These are phyloP conservation scores for Paramecium biaurelia DNA, from an alignment of 73 alveolate genomes.

Conservation along the genomic window DNA sequence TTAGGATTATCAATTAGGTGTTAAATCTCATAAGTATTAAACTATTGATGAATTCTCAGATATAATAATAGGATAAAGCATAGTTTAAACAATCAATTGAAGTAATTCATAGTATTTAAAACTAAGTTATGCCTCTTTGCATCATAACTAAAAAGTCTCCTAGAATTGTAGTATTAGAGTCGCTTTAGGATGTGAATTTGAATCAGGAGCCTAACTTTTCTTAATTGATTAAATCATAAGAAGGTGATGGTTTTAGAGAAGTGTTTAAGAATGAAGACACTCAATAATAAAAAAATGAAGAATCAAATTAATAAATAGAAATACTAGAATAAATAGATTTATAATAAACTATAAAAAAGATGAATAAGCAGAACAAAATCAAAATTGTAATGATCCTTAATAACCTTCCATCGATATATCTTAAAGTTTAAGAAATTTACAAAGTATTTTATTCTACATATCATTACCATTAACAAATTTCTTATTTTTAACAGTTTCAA, in stretches of 20 bases:
- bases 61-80: conserved; percentile 21
- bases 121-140: not conserved
- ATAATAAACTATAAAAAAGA: not conserved
- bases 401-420: not conserved
- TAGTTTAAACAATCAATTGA: not conserved
- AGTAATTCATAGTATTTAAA: not conserved
- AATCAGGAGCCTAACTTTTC: not conserved
- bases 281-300: not conserved
- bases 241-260: not conserved
- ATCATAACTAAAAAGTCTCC: not conserved
- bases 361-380: not conserved
- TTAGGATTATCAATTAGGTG: conserved; percentile 8
- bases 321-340: not conserved
- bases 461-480: not conserved
- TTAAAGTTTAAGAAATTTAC: not conserved
- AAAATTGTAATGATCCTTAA: not conserved
- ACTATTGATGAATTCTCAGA: conserved; percentile 18
- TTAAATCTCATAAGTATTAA: not conserved
- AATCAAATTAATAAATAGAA: not conserved
- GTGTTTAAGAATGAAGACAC: not conserved
- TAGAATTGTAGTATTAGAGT: not conserved
- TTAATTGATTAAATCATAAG: not conserved
- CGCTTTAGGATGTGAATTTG: conserved; percentile 58
- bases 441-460: not conserved
- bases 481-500: not conserved